phyloP scores from a whole-genome alignment of 176 grass and related monocot genomes.

The Rhynchospora tenuis region DNA sequence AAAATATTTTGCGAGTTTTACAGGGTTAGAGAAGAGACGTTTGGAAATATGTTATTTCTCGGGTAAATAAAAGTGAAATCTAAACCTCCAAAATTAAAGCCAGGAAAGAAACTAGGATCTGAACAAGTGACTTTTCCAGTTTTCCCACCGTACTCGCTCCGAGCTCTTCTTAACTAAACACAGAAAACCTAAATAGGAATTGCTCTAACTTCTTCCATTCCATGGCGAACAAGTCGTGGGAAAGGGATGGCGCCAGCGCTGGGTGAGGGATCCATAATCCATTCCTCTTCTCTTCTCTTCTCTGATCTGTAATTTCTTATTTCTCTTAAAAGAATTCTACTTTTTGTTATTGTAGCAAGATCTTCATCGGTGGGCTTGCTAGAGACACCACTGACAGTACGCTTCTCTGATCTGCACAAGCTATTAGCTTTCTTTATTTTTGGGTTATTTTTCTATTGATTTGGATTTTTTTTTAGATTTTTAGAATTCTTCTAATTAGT shows the following conservation, averaged over 20 bases:
- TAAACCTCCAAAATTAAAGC: conserved; percentile 2
- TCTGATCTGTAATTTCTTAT: not conserved
- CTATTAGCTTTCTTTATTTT: not conserved
- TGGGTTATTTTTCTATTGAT: not conserved
- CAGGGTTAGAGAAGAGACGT: not conserved
- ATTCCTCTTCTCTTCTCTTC: not conserved
- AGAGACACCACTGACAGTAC: conserved; percentile 59
- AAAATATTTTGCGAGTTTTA: not conserved
- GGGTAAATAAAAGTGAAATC: not conserved
- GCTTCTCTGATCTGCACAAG: not conserved
- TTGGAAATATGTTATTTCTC: not conserved
- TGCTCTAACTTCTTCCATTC: not conserved
- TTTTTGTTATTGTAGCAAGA: conserved; percentile 53
- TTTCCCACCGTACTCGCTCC: not conserved
- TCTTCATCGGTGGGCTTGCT: conserved; percentile 83
- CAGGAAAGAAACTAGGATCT: not conserved
- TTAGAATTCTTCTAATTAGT: not conserved
- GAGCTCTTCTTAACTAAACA: not conserved
- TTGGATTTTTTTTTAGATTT: not conserved
- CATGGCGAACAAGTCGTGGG: conserved; percentile 28
- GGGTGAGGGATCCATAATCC: conserved; percentile 32
- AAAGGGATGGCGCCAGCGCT: conserved; percentile 37
- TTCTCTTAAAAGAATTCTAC: not conserved
- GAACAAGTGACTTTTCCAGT: conserved; percentile 6
- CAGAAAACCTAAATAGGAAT: conserved; percentile 6